Percentiles rank a stretch among this genome's conserved stretches.
phyloP scores from a whole-genome alignment of 345 rosid species.

The Lumnitzera littorea region DNA sequence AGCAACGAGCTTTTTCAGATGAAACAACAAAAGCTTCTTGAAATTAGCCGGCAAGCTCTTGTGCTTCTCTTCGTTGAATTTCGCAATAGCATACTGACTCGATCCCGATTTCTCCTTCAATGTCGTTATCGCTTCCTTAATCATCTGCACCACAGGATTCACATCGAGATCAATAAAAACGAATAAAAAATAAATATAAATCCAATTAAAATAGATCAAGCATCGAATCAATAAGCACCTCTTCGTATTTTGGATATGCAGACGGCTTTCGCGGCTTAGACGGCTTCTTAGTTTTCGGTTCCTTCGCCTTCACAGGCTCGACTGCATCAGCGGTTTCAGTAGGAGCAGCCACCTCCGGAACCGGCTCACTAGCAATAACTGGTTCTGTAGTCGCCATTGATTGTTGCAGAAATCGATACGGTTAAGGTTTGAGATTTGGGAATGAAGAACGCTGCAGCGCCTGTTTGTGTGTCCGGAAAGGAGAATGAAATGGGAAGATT shows the following conservation, averaged over 20 bases:
- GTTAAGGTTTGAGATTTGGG: background rate
- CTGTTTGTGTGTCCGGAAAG: background rate
- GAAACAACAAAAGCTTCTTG: conserved; percentile 51
- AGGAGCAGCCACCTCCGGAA: background rate
- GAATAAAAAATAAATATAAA: background rate
- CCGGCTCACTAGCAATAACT: conserved; percentile 2
- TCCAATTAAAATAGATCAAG: background rate
- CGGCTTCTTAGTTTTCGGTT: conserved; percentile 13
- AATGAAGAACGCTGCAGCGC: background rate
- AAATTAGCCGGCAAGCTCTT: conserved; percentile 52
- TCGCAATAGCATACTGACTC: conserved; percentile 81
- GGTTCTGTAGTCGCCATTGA: conserved; percentile 7
- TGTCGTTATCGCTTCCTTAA: conserved; percentile 56
- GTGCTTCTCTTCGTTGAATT: conserved; percentile 76
- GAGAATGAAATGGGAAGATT: conserved; percentile 4
- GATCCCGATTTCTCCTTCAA: conserved; percentile 86
- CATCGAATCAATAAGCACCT: conserved; percentile 25
- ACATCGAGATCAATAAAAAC: conserved; percentile 3
- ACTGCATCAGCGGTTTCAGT: background rate
- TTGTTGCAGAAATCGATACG: no score
- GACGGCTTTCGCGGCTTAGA: conserved; percentile 9
- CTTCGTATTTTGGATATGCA: conserved; percentile 68
- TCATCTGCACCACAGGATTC: conserved; percentile 40
- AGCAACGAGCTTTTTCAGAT: conserved; percentile 65
- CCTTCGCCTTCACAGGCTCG: conserved; percentile 4